A percentile compares a stretch with the other conserved stretches of the same genome.
These are phyloP conservation scores for Diplodia mutila DNA, from an alignment of 2,329 filamentous ascomycete species.

Conservation along the genomic window DNA sequence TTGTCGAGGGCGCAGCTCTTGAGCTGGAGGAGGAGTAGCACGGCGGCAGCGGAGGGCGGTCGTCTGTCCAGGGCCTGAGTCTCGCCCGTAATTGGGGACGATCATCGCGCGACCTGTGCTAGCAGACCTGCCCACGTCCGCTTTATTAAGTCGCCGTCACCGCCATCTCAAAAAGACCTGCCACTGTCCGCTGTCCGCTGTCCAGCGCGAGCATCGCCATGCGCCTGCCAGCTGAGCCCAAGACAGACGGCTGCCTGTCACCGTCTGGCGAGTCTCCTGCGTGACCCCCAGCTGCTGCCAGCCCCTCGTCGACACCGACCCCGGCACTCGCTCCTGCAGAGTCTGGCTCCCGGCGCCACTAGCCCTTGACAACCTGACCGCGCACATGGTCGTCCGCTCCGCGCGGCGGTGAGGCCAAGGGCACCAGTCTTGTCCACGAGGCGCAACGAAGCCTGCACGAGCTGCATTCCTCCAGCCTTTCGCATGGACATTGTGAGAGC, in stretches of 20 bases:
- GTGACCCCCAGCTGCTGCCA: background rate
- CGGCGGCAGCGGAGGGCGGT: conserved; percentile 19
- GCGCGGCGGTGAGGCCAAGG: conserved; percentile 13
- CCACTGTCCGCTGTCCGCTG: background rate
- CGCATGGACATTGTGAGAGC: background rate
- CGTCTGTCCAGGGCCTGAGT: conserved; percentile 17
- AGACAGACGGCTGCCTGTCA: background rate
- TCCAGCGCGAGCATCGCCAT: background rate
- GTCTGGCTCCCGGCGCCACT: conserved; percentile 1
- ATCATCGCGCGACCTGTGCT: conserved; percentile 21
- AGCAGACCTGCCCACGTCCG: conserved; percentile 8
- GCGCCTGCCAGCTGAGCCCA: background rate
- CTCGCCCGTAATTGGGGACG: conserved; percentile 1
- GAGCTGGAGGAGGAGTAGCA: conserved; percentile 6
- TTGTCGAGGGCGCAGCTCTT: background rate
- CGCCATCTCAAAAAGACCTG: conserved; percentile 5
- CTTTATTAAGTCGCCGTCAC: conserved; percentile 12
- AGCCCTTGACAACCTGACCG: background rate
- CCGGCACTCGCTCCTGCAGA: background rate
- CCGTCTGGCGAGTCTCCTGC: background rate
- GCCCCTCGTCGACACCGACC: background rate
- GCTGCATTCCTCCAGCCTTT: background rate
- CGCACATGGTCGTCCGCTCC: conserved; percentile 8
- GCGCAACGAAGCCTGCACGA: background rate
- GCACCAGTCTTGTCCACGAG: background rate